Evolutionary conservation across 768 basidiomycete species (phyloP).

Genomic region (Russula sp.): DNA sequence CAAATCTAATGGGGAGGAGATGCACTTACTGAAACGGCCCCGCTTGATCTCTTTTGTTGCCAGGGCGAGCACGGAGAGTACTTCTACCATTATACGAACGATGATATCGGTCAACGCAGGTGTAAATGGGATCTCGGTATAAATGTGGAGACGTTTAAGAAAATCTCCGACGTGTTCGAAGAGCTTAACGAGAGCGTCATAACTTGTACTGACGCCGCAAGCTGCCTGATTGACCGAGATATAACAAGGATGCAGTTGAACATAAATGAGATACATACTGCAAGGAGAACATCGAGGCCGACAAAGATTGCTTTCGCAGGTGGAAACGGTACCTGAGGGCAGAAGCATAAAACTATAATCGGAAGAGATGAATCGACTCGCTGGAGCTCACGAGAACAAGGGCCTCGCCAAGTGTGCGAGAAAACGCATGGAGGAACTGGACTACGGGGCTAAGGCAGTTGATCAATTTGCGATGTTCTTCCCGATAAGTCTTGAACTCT

Average conservation of each 20-base stretch:
- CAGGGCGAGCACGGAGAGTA: not conserved
- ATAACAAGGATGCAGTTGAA: not conserved
- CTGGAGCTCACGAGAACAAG: not conserved
- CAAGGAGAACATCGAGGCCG: not conserved
- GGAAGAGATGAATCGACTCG: not conserved
- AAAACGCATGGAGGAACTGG: not conserved
- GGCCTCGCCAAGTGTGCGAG: not conserved
- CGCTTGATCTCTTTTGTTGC: not conserved
- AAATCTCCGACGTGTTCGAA: not conserved
- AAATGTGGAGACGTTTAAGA: not conserved
- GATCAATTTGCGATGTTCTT: not conserved
- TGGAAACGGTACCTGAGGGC: not conserved
- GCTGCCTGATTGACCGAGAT: not conserved
- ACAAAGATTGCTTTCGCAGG: not conserved
- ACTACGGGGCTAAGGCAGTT: not conserved
- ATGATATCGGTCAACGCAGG: not conserved
- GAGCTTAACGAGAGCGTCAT: not conserved
- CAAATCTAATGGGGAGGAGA: not conserved
- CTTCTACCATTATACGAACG: not conserved
- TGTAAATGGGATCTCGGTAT: not conserved
- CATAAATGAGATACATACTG: not conserved
- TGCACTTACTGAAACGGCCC: not conserved
- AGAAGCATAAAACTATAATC: not conserved
- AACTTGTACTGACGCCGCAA: not conserved
- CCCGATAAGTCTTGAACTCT: not conserved